Evolutionary conservation across 805 yeast species (phyloP), one percentile per base, ranked within the genome.

Genomic region (Yamadazyma olivae): DNA sequence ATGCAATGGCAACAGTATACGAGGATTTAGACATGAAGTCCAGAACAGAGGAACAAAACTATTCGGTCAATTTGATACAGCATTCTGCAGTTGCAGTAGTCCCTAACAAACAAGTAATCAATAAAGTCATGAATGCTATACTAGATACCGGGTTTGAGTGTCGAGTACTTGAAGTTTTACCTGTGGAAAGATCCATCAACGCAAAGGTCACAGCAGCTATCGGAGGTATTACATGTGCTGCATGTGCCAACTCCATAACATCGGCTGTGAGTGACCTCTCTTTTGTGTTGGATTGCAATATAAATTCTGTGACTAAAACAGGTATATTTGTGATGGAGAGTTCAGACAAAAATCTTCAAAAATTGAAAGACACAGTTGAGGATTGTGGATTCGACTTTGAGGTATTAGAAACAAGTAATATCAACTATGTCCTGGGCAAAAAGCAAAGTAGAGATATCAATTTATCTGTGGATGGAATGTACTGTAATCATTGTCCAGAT

Each of bases 161-260:
- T 27, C 70, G 64, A 14, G 57, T 82, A 10, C 51, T 77, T 5
- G 87, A 82, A 44, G 62, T 82, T 6, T 51, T 79, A 16, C 89
- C 87, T 1, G 70, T 80, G 3, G 70, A 70, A 21, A 61, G 74
- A 22, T 61, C 75, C 5, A 49, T 62, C 5, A 71, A 69, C 37
- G 73, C 64, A 46, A 72, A 71, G 46, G 74, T 81, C 6, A 61
- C 69, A 8, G 88, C 87, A 1, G 59, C 77, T 0, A 76, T 84
- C 29, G 84, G 82, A 8, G 91, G 90, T 3, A 82, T 83, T 55
- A 77, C 88, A 0, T 84, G 91, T 58, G 79, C 84, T 6, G 77
- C 87, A 0, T 81, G 93, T 56, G 77, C 77, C 1, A 68, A 68
- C 27, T 64, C 90, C 0, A 74, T 85, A 8, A 58, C 65, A 7